These are phyloP conservation scores for Diaporthe eres DNA, from an alignment of 2,329 filamentous ascomycete genomes.

Conservation along the genomic window DNA sequence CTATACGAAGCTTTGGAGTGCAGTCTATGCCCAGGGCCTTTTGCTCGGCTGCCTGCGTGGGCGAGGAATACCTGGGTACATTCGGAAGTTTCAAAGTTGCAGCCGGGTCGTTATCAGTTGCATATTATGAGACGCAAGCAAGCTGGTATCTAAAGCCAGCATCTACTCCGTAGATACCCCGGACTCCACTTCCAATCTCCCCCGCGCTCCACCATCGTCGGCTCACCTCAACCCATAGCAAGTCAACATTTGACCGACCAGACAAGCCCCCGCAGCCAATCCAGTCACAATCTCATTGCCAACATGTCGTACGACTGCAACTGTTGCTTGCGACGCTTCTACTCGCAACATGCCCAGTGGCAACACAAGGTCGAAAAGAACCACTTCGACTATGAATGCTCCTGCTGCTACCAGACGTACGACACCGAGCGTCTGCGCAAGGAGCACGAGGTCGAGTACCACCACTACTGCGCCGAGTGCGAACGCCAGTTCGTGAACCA, in stretches of 20 bases:
- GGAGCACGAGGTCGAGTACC: slow-evolving; percentile 32
- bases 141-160: no score
- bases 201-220: neutral
- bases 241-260: no score
- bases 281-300: no score
- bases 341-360: neutral
- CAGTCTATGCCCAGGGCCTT: no score
- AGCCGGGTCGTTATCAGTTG: neutral
- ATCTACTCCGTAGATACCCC: no score
- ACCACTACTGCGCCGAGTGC: slow-evolving; percentile 38
- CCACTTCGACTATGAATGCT: slow-evolving; percentile 33
- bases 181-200: neutral
- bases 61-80: neutral
- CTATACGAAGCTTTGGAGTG: no score
- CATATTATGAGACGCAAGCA: neutral
- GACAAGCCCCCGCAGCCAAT: no score
- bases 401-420: slow-evolving; percentile 20
- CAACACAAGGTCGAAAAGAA: slow-evolving; percentile 35
- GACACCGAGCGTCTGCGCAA: neutral
- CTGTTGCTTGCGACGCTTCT: slow-evolving; percentile 7
- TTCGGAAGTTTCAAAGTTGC: neutral
- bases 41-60: no score
- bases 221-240: neutral
- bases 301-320: slow-evolving; percentile 34
- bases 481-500: slow-evolving; percentile 10